Base-by-base conservation (phyloP, 2,329 filamentous ascomycete species). In the Amauroascus verrucosus region DNA sequence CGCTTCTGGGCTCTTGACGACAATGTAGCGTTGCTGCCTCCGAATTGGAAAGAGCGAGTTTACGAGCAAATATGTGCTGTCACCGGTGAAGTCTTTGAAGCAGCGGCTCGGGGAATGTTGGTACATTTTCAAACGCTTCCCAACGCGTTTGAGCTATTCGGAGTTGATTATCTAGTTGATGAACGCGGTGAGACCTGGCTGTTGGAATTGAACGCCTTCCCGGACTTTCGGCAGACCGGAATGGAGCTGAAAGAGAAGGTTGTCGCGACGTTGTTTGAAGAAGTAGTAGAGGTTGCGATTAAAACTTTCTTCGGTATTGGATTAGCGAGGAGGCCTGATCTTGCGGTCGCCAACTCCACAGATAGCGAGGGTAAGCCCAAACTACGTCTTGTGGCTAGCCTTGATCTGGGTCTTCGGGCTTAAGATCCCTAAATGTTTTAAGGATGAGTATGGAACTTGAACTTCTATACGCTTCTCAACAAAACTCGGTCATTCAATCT, bases 191-290 rank as follows among this genome's bases (percentile, higher is more conserved):
- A 64, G 2, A 79, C 82, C 2, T 96, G 83, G 82, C 67, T 98
- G 63, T 73, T 98, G 54, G 93, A 98, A 73, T 80, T 95, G 30
- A 98, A 98, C 73, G 88, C 91, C 0, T 98, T 95, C 70, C 93
- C 93, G 8, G 93, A 98, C 72, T 97, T 97, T 65, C 83, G 80
- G 64, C 91, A 97, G 79, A 95, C 89, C 14, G 93, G 93, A 0
- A 77, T 78, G 6, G 84, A 86, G 54, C 70, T 95, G 59, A 81
- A 77, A 64, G 79, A 71, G 41, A 59, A 72, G 0, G 69, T 97
- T 38, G 84, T 98, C 22, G 79, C 75, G 18, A 85, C 83, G 6
- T 75, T 98, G 60, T 93, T 94, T 76, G 77, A 81, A 62, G 85
- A 81, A 9, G 84, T 88, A 20, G 75, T 95, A 40, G 75, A 81